Conservation (phyloP, 768 basidiomycete genomes). For the Amanita rubescens region DNA sequence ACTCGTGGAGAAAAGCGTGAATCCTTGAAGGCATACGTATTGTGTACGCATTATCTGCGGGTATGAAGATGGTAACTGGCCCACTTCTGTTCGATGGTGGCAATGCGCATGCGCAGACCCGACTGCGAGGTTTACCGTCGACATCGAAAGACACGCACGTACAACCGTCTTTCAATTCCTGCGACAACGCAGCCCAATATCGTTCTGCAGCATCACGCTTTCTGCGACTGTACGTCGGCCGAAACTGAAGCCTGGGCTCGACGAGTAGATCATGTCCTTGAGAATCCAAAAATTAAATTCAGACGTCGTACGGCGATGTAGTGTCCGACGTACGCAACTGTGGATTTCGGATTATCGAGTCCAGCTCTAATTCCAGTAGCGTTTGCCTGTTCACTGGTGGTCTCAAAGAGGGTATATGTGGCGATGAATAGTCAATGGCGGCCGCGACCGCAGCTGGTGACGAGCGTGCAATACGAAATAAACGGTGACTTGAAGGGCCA, state of each 20-base stretch:
- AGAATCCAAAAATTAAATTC: slow-evolving; percentile 13
- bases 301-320: slow-evolving; percentile 6
- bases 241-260: slow-evolving; percentile 77
- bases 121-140: slow-evolving; percentile 45
- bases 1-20: slow-evolving; percentile 59
- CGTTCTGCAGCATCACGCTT: slow-evolving; percentile 67
- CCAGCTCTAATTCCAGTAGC: slow-evolving; percentile 78
- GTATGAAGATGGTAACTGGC: slow-evolving; percentile 37
- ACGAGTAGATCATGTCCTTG: slow-evolving; percentile 87
- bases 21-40: slow-evolving; percentile 69
- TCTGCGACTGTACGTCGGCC: slow-evolving; percentile 65
- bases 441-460: slow-evolving; percentile 6
- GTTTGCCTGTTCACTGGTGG: slow-evolving; percentile 82
- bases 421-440: slow-evolving; percentile 32
- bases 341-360: slow-evolving; percentile 80
- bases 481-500: slow-evolving; percentile 37
- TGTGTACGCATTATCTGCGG: slow-evolving; percentile 43
- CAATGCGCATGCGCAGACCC: slow-evolving; percentile 48
- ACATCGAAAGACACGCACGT: slow-evolving; percentile 75
- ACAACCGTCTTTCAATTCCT: slow-evolving; percentile 76
- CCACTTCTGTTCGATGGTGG: slow-evolving; percentile 32
- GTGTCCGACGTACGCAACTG: slow-evolving; percentile 68
- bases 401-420: slow-evolving; percentile 58
- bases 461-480: slow-evolving; percentile 17
- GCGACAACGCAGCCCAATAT: slow-evolving; percentile 79